Conservation (phyloP, 331 rosid genomes). For the Dryas integrifolia region DNA sequence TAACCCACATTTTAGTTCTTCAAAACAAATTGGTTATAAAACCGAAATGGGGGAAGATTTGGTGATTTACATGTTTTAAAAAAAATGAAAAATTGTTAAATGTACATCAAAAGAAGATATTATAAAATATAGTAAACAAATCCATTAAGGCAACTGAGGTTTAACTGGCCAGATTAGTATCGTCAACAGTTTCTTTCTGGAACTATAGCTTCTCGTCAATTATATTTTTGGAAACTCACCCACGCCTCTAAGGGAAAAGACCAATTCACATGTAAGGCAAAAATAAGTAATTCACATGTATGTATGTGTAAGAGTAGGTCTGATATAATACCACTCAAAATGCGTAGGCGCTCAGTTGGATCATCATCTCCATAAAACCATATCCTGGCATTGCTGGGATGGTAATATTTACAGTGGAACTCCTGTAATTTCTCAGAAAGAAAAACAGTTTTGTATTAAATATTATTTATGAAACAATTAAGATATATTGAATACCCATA, state of each 20-base stretch:
- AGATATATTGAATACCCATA: background rate
- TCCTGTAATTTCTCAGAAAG: slow-evolving; percentile 54
- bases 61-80: background rate
- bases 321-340: slow-evolving; percentile 60
- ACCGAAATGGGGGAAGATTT: background rate
- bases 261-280: background rate
- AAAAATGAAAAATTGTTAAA: background rate
- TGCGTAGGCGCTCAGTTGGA: slow-evolving; percentile 80
- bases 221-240: background rate
- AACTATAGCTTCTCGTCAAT: background rate
- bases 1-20: slow-evolving; percentile 17
- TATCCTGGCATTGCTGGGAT: slow-evolving; percentile 87
- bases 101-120: background rate
- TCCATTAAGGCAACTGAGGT: background rate
- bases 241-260: background rate
- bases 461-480: background rate
- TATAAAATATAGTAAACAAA: background rate
- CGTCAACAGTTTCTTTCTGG: background rate
- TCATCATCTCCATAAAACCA: slow-evolving; percentile 99
- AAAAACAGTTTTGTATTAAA: background rate
- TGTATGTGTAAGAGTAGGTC: background rate
- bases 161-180: background rate
- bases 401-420: slow-evolving; percentile 88
- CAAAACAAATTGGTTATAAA: background rate
- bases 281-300: slow-evolving; percentile 11